Percentiles rank a stretch among this genome's conserved stretches.
Evolutionary conservation across 2,329 filamentous ascomycete species (phyloP).

Genomic region (Cryphonectria radicalis): DNA sequence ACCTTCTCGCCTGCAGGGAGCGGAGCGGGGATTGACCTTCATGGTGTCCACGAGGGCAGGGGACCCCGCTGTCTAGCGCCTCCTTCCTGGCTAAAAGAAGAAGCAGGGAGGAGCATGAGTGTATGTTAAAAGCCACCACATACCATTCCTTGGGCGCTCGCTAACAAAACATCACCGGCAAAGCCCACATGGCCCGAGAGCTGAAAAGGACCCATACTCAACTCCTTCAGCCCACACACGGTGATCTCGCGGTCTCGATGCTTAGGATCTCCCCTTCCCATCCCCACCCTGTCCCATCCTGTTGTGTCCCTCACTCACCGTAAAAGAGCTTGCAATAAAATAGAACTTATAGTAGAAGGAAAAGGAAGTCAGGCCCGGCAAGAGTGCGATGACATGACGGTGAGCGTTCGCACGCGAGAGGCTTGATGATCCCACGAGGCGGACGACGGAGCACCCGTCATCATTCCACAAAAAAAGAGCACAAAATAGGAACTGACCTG

Average conservation of each 20-base stretch:
- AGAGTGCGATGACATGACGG: conserved; percentile 3
- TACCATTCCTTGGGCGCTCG: neutral
- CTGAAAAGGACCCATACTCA: neutral
- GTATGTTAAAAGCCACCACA: neutral
- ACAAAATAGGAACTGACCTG: conserved; percentile 2
- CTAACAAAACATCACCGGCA: neutral
- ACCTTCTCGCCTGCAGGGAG: neutral
- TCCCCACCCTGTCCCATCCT: neutral
- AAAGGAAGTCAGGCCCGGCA: neutral
- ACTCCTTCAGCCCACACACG: conserved; percentile 8
- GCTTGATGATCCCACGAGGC: conserved; percentile 12
- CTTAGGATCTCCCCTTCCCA: neutral
- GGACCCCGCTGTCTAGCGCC: conserved; percentile 7
- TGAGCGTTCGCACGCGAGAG: neutral
- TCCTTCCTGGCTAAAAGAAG: conserved; percentile 22
- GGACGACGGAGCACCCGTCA: neutral
- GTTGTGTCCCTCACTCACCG: neutral
- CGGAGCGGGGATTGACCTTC: conserved; percentile 11
- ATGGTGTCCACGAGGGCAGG: conserved; percentile 19
- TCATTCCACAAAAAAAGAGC: neutral
- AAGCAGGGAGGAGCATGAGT: conserved; percentile 1
- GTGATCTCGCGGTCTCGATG: neutral
- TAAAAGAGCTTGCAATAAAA: neutral
- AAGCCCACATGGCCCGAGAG: neutral
- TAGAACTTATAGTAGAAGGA: neutral